Base-by-base conservation (phyloP, 805 yeast species). In the Suhomyces sp. region DNA sequence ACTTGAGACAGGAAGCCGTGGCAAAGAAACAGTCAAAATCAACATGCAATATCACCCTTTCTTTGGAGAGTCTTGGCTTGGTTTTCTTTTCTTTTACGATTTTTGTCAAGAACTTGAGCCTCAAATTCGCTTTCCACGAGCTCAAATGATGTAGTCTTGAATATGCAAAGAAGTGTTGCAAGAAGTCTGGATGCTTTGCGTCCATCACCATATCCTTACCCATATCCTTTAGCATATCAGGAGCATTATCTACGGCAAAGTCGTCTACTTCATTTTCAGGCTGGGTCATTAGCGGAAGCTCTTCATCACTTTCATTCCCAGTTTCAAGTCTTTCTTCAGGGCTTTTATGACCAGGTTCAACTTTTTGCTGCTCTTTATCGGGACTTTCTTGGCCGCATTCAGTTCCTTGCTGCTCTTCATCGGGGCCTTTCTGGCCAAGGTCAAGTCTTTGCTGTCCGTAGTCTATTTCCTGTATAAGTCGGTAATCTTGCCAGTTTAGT, bases 21-120 rank as follows among this genome's bases (percentile, higher is more conserved):
- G 92, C 97, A 69, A 93, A 93, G 61, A 94, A 93, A 57, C 96
- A 90, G 66, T 93, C 99, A 66, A 91, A 93, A 65, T 93, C 99
- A 31, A 93, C 77, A 65, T 93, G 97, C 50, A 92, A 64, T 8
- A 92, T 80, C 1, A 78, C 63, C 31, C 60, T 61, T 4, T 46
- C 35, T 21, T 33, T 33, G 3, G 27, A 13, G 8, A 35, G 22
- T 19, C 15, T 6, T 10, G 35, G 35, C 43, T 27, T 40, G 12
- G 45, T 24, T 48, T 46, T 57, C 48, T 46, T 56, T 31, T 57
- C 59, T 7, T 60, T 61, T 0, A 81, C 58, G 12, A 86, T 82
- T 46, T 67, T 68, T 3, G 74, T 65, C 39, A 86, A 73, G 61
- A 87, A 89, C 27, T 80, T 79, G 2, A 81, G 72, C 46, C 89